phyloP scores from a whole-genome alignment of 2,329 filamentous ascomycete genomes.

The Aureobasidium zeae region DNA sequence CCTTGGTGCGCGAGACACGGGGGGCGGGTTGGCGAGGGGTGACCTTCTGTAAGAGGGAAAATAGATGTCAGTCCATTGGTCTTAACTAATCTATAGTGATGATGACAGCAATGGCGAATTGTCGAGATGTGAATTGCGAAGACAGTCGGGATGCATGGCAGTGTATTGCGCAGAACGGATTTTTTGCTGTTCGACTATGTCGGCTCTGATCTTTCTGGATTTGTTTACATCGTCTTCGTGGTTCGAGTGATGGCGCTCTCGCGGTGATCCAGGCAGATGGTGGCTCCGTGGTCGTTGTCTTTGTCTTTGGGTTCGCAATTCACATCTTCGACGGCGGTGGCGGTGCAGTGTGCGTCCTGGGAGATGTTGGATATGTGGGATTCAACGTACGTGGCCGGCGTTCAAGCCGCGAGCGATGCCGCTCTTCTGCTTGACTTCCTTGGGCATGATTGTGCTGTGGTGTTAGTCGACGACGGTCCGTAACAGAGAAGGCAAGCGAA shows the following conservation, averaged over 20 bases:
- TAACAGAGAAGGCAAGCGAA: constrained; percentile 4
- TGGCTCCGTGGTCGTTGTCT: constrained; percentile 1
- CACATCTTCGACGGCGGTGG: constrained; percentile 20
- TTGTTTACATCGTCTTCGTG: not conserved
- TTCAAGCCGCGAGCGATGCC: constrained; percentile 54
- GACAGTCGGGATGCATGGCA: not conserved
- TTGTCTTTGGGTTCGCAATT: constrained; percentile 27
- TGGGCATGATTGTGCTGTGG: constrained; percentile 36
- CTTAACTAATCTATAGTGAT: too few species aligned
- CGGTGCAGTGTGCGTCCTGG: constrained; percentile 11
- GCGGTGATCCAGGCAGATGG: too few species aligned
- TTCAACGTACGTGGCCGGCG: constrained; percentile 54
- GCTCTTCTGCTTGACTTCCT: constrained; percentile 46
- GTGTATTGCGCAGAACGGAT: too few species aligned
- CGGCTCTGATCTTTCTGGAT: not conserved
- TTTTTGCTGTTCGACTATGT: not conserved
- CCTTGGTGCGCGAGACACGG: constrained; percentile 65
- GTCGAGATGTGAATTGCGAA: not conserved
- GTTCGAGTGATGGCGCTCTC: too few species aligned
- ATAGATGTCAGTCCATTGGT: constrained; percentile 16
- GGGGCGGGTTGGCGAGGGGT: constrained; percentile 42
- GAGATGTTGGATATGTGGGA: constrained; percentile 16
- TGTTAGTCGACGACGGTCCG: constrained; percentile 17
- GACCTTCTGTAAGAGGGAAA: constrained; percentile 35
- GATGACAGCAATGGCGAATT: too few species aligned